Base-by-base conservation (phyloP, 2,329 filamentous ascomycete genomes). In the Myrmaecium sp. region DNA sequence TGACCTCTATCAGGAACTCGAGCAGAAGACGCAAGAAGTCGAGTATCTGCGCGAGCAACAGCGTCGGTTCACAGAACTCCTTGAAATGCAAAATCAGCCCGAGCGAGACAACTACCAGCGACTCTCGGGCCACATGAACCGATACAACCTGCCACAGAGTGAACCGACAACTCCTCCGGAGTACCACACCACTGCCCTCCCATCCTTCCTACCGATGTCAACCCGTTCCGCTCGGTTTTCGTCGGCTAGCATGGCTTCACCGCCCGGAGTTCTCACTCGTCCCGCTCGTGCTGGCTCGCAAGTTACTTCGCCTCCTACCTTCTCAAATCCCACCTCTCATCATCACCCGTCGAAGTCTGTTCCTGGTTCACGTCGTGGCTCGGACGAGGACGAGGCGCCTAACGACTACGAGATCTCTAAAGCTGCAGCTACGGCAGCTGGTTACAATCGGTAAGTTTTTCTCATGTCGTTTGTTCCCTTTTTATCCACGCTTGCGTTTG, bases 161-260 rank as follows among this genome's bases (percentile, higher is more conserved):
- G 86, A 95, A 55, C 89, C 89, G 10, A 94, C 89, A 2, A 98
- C 89, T 13, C 89, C 89, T 13, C 89, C 89, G 17, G 89, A 95
- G 51, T 86, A 89, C 51, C 75, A 74, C 40, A 82, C 92, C 27
- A 71, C 69, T 34, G 75, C 74, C 22, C 86, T 92, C 43, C 73
- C 78, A 30, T 73, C 72, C 42, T 72, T 78, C 38, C 79, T 89
- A 46, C 82, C 81, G 29, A n/a, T n/a, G n/a, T n/a, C n/a, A n/a
- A n/a, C n/a, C n/a, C 72, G 82, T 21, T 79, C 82, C 22, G 84
- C 84, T 48, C 71, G 84, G 34, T 86, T 92, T 58, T 92, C 86
- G 28, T 78, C 79, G 33, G 84, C 83, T 19, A 89, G 80, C 56
- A 63, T 94, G 43, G 76, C 77, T 23, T 86, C 82, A 18, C 78